Conservation (phyloP, 2,329 filamentous ascomycete species). For the Aspergillus candidus region DNA sequence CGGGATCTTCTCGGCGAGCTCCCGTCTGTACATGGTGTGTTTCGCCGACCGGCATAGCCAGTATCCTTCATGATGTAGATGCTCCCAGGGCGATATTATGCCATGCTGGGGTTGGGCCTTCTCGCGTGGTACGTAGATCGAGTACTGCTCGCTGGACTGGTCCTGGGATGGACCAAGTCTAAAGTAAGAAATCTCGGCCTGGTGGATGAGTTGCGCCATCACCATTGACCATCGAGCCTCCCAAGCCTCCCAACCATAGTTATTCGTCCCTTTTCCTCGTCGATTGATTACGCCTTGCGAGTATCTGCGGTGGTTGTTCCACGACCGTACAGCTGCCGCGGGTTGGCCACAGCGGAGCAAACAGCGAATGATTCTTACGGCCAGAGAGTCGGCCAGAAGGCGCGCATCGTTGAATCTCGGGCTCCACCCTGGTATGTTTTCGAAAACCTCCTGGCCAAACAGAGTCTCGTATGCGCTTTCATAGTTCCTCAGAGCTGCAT, state of each 20-base stretch:
- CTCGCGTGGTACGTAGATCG: slow-evolving; percentile 46
- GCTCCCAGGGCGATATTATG: slow-evolving; percentile 51
- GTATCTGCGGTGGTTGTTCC: slow-evolving; percentile 69
- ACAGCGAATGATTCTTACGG: slow-evolving; percentile 75
- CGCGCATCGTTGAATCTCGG: slow-evolving; percentile 89
- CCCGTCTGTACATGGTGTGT: slow-evolving; percentile 46
- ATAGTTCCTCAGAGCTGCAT: slow-evolving; percentile 76
- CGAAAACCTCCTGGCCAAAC: slow-evolving; percentile 75
- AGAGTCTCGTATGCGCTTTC: slow-evolving; percentile 81
- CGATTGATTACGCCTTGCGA: slow-evolving; percentile 73
- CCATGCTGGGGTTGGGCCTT: slow-evolving; percentile 47
- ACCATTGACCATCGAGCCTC: slow-evolving; percentile 65
- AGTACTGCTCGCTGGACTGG: slow-evolving; percentile 21
- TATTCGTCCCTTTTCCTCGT: slow-evolving; percentile 75
- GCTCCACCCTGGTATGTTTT: slow-evolving; percentile 84
- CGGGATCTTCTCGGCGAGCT: slow-evolving; percentile 50
- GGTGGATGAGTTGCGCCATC: slow-evolving; percentile 55
- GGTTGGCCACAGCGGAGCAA: slow-evolving; percentile 73
- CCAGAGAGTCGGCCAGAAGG: slow-evolving; percentile 73
- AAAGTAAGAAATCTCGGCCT: slow-evolving; percentile 46
- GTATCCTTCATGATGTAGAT: slow-evolving; percentile 58
- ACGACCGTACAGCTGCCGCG: slow-evolving; percentile 72
- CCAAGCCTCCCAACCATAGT: slow-evolving; percentile 94
- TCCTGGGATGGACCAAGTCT: slow-evolving; percentile 23
- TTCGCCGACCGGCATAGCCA: slow-evolving; percentile 52